Base-by-base conservation (phyloP, 108 stramenopile species). In the Cyclotella choctawhatcheeana region DNA sequence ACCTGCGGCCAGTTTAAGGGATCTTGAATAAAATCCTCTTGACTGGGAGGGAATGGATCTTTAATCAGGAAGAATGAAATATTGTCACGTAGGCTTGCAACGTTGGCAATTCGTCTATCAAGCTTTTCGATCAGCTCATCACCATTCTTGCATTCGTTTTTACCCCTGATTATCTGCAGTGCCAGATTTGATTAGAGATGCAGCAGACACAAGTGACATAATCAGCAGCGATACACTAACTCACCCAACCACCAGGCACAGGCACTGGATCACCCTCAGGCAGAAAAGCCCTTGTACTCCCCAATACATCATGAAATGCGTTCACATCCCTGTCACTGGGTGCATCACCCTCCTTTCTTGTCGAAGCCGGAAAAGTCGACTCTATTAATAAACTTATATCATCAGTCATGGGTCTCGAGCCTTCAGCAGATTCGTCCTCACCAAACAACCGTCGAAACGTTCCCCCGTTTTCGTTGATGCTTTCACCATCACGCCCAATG, bases 101-200 rank as follows among this genome's bases (percentile, higher is more conserved):
- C 71, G n/a, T 82, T 88, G 10, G 64, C 81, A 1, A 91, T 50
- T 21, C 74, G 77, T 21, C 47, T 56, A 59, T 94, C 93, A 50
- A 94, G 89, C 29, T 86, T 83, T 1, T 84, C 88, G 40, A 91
- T 82, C 17, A 90, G 72, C 4, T 78, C 82, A 29, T 85, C 75
- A 2, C 88, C 89, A 51, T 79, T 75, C 32, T 83, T 76, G 44
- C 68, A 81, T 51, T 76, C 77, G 55, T 72, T 86, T 44, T 61
- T 87, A 32, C 93, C 93, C 4, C 85, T 83, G 33, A 94, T 82
- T 13, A 90, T 66, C 66, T 76, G 10, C n/a, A n/a, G n/a, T n/a
- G n/a, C n/a, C n/a, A 2, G 17, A 44, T 37, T 83, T 12, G 79
- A 29, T 6, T 12, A 61, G 50, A 34, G 2, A 34, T 22, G 12